Base-by-base conservation (phyloP, 108 stramenopile species). In the Bacterosira constricta region DNA sequence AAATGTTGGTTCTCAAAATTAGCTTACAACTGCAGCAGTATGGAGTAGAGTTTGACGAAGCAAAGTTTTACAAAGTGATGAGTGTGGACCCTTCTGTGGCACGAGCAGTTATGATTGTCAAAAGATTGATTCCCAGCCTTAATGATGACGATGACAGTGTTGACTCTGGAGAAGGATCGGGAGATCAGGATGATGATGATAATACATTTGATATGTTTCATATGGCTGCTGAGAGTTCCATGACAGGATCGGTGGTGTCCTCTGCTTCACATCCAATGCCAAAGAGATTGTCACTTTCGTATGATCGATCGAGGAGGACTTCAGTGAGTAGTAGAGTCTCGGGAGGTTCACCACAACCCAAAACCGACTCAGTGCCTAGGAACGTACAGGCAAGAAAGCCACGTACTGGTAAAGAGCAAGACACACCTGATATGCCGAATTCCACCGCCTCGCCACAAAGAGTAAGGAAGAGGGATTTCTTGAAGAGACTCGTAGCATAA, bases 1-100 rank as follows among this genome's bases (percentile, higher is more conserved):
- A 59, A 45, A 60, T 67, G 74, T 44, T 75, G 50, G 66, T 50
- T 29, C 66, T 75, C 42, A 65, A 52, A 44, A 75, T 75, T 18
- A 34, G 74, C 6, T 20, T 75, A 21, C 74, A 75, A 30, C 38
- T 75, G 9, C 58, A 58, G 59, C 65, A 67, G 35, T 75, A 75
- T 52, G 74, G 74, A 11, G 65, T 75, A 11, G 66, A 75, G 17
- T 75, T 75, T 31, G 47, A 75, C 46, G 74, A 75, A 53, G 42
- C 17, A 42, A 75, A 60, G 58, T 75, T 75, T 54, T 59, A 53
- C 36, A 25, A 49, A 31, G 49, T 75, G 0, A 36, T 75, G 57
- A 66, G 65, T 36, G 47, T 1, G 8, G 30, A 60, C 29, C 74
- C 65, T 6, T 41, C 57, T 8, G 58, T 75, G 9, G 23, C 65